Base-by-base conservation (phyloP, 2,329 filamentous ascomycete species). In the Fusarium duplospermum region DNA sequence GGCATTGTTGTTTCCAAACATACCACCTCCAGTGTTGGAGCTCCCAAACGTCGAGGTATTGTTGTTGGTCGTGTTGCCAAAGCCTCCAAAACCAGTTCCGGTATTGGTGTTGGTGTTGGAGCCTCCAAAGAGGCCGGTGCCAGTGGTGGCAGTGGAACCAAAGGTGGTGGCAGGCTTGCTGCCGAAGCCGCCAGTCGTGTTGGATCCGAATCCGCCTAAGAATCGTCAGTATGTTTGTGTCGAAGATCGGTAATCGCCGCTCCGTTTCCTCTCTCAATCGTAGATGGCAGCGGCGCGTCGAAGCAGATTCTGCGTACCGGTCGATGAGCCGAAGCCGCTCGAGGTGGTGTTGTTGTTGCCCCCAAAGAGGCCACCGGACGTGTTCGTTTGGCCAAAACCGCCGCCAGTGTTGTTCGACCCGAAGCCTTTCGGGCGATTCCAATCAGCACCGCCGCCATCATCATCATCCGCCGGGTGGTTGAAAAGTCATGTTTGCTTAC, bases 1-100 rank as follows among this genome's bases (percentile, higher is more conserved):
- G 45, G 80, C 81, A 38, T 64, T 77, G 66, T 71, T 79, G 69
- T 87, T 87, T 74, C 88, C 89, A 74, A 92, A 92, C 72, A 92
- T 81, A 31, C 87, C 85, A 47, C 85, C 84, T 65, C 85, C 83
- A 31, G 78, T 74, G 66, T 73, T 81, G 64, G 78, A 81, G 50
- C 81, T 73, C n/a, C 84, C 86, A 40, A 87, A 88, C 1, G 83
- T 78, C 2, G 83, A 81, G 72, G 76, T 81, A 42, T 80, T 82
- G 69, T 80, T 82, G 69, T 77, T 82, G 24, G 70, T 27, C 52
- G 80, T 78, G 42, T 73, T 66, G 35, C 81, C 79, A 64, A 89
- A 88, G 1, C 84, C 84, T 35, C 85, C 84, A 62, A 84, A 84
- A 31, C 82, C 82, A 10, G 81, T 77, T 16, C 81, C 78, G 14